phyloP scores from a whole-genome alignment of 1,139 yeast species.

The Hansenula sp. region DNA sequence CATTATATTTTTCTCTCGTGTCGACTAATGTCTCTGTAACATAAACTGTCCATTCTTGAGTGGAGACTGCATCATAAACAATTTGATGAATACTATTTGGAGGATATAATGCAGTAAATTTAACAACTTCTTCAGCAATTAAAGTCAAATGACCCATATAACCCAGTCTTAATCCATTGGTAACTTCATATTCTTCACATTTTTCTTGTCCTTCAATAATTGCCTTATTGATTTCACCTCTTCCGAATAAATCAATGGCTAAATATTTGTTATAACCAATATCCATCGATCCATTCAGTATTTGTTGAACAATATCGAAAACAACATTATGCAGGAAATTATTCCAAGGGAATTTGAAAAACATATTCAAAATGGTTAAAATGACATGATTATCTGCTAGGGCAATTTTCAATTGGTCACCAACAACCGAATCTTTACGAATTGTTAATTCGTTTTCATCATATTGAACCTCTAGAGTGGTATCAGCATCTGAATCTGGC shows the following conservation, averaged over 20 bases:
- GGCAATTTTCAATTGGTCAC: conserved; percentile 85
- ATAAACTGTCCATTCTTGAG: conserved; percentile 70
- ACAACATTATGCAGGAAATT: conserved; percentile 96
- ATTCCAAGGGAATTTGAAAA: conserved; percentile 95
- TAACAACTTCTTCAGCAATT: conserved; percentile 95
- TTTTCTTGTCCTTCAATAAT: conserved; percentile 80
- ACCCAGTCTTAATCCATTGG: conserved; percentile 75
- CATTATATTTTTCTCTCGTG: conserved; percentile 88
- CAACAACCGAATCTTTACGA: conserved; percentile 75
- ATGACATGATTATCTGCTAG: conserved; percentile 79
- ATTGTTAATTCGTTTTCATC: conserved; percentile 63
- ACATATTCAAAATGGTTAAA: conserved; percentile 74
- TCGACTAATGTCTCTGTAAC: conserved; percentile 75
- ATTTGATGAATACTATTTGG: conserved; percentile 55
- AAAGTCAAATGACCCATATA: conserved; percentile 97
- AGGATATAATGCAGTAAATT: conserved; percentile 77
- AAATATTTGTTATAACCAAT: conserved; percentile 84
- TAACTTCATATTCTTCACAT: conserved; percentile 65
- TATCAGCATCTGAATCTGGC: conserved; percentile 23
- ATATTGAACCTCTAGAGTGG: conserved; percentile 43
- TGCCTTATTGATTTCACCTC: conserved; percentile 71
- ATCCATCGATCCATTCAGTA: conserved; percentile 93
- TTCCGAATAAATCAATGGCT: conserved; percentile 77
- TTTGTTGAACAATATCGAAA: conserved; percentile 95
- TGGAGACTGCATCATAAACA: conserved; percentile 38